Base-by-base conservation (phyloP, 805 yeast genomes). In the Suhomyces prunicola region DNA sequence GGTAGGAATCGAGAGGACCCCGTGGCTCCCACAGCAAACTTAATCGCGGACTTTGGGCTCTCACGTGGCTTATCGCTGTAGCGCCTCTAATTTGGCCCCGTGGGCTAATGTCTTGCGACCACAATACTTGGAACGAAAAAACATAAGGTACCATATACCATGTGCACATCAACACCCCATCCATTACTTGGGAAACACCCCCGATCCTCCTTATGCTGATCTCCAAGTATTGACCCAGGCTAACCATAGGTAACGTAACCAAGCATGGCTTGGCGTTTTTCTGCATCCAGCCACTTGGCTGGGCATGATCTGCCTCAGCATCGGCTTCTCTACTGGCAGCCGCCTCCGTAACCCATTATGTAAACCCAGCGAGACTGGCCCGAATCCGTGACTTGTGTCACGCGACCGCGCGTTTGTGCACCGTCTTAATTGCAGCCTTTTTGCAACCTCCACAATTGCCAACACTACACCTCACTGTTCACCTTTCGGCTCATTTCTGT, bases 361-460 rank as follows among this genome's bases (percentile, higher is more conserved):
- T 29, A 10, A n/a, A 19, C 19, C 19, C 19, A 2, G 19, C 3
- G 33, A 10, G n/a, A 29, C 33, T 29, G 33, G 31, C 31, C 12
- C 9, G 4, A 29, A 12, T 2, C 5, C 33, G 2, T 13, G 4
- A 6, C n/a, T 33, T n/a, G 42, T 19, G 19, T 39, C 42, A 19
- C 42, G 42, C 19, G 42, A 39, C 41, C 42, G 42, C 42, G 42
- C 42, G 19, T 36, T n/a, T 36, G 41, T 36, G 41, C 41, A 36
- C 41, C 9, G 10, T 39, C 15, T 36, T 15, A 15, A 19, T 39
- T 39, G 42, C 42, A 39, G n/a, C 42, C 19, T 39, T 39, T 15
- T 39, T 39, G 42, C 42, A 39, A 36, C 41, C 41, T 36, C 22
- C 22, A 8, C 12, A 15, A 7, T 17, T 36, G 40, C 19, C 6